phyloP scores from a whole-genome alignment of 352 stramenopile genomes.

The Chrysophaeum taylorii region DNA sequence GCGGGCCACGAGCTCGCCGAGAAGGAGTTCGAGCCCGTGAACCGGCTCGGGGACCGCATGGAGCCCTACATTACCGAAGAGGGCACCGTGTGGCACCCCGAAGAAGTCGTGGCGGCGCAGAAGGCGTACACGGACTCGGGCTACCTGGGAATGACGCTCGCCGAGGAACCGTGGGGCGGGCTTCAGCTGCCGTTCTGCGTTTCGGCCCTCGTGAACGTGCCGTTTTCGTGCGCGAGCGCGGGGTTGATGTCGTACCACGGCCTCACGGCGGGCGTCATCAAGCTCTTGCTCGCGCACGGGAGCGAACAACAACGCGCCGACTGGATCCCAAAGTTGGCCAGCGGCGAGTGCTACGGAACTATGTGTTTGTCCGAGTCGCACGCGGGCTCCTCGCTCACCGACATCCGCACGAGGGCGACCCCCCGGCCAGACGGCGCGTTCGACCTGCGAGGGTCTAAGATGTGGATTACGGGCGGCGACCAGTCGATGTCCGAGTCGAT shows the following conservation, averaged over 20 bases:
- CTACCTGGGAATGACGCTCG: constrained; percentile 6
- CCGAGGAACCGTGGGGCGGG: constrained; percentile 14
- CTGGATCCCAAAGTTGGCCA: constrained; percentile 23
- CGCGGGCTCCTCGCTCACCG: constrained; percentile 23
- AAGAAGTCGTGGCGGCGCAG: constrained; percentile 2
- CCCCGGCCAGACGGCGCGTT: constrained; percentile 24
- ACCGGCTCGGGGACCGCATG: constrained; percentile 3
- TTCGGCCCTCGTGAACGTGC: constrained; percentile 6
- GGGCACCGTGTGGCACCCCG: background rate
- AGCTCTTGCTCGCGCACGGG: constrained; percentile 26
- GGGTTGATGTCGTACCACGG: constrained; percentile 26
- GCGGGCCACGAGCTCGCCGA: constrained; percentile 11
- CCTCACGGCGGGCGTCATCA: constrained; percentile 26
- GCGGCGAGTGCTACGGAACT: constrained; percentile 24
- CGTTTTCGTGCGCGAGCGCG: constrained; percentile 18
- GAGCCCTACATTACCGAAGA: constrained; percentile 9
- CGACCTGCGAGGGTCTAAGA: constrained; percentile 31
- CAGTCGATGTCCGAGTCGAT: constrained; percentile 29
- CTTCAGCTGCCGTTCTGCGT: constrained; percentile 12
- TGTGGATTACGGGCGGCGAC: constrained; percentile 34
- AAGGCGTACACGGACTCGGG: constrained; percentile 6
- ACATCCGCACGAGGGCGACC: constrained; percentile 26
- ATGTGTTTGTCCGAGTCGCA: constrained; percentile 34
- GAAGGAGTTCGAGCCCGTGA: constrained; percentile 14
- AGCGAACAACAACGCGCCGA: constrained; percentile 24